A percentile compares a stretch with the other conserved stretches of the same genome.
phyloP scores from a whole-genome alignment of 805 yeast species.

The Ogataea nitratoaversa region DNA sequence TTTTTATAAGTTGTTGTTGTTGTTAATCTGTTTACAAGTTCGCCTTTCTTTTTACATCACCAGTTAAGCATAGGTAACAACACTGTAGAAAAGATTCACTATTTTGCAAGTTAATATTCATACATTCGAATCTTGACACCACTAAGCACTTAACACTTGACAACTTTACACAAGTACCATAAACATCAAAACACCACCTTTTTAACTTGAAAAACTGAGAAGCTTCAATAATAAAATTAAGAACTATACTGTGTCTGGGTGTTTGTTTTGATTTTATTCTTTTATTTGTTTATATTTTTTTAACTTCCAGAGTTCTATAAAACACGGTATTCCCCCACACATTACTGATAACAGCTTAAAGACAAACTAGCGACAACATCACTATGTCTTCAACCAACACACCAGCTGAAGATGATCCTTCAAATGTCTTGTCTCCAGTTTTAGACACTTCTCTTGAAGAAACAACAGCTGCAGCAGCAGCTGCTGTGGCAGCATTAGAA shows the following conservation, averaged over 20 bases:
- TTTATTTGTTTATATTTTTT: background rate
- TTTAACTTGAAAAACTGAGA: too few relatives aligned
- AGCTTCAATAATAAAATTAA: background rate
- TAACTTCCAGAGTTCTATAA: background rate
- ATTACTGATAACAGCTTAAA: too few relatives aligned
- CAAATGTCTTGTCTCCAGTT: slow-evolving; percentile 8
- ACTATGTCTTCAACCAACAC: background rate
- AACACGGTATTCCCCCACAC: too few relatives aligned
- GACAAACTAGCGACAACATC: too few relatives aligned
- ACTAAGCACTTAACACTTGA: background rate
- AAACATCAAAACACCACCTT: slow-evolving; percentile 13
- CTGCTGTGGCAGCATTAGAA: slow-evolving; percentile 7
- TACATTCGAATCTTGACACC: too few relatives aligned
- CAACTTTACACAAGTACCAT: background rate
- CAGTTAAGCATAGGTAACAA: too few relatives aligned
- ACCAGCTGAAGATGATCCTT: background rate
- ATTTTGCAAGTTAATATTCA: too few relatives aligned
- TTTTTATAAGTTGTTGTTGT: too few relatives aligned
- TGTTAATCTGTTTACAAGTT: too few relatives aligned
- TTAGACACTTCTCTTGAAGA: slow-evolving; percentile 6
- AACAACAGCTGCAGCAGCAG: slow-evolving; percentile 7
- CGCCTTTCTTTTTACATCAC: too few relatives aligned
- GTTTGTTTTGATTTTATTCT: background rate
- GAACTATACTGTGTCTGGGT: slow-evolving; percentile 4
- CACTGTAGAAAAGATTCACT: too few relatives aligned